Evolutionary conservation across 2,329 filamentous ascomycete species (phyloP), one percentile per base, ranked within the genome.

Genomic region (Epichloe amarillans): DNA sequence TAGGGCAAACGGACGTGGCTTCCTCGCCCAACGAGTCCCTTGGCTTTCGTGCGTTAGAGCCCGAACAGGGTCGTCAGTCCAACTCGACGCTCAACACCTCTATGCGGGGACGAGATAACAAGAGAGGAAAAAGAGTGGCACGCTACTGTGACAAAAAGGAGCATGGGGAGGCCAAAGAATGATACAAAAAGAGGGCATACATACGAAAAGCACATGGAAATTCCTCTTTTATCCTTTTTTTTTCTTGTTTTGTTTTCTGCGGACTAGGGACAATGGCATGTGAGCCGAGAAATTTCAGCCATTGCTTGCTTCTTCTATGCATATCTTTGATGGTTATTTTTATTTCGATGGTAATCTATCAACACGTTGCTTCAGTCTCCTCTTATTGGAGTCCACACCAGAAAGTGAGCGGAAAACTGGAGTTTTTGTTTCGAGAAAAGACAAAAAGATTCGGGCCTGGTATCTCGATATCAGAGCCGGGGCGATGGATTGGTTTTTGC

Each of bases 291-390:
- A 45, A 23, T 23, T 26, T 26, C 38, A 42, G 17, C 10, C 26
- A 42, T 41, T 35, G 23, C 37, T 37, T 41, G 26, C 30, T 50
- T 37, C 38, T 50, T n/a, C 19, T 11, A 50, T 50, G 49, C 49
- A 50, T 43, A 26, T 46, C 21, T 40, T 46, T 40, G n/a, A 47
- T 19, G 36, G 19, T 30, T n/a, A 35, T 41, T 41, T 35, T 38
- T 41, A 10, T 10, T 26, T 19, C 44, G 5, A n/a, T 44, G 45
- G 17, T 26, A 8, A 5, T 39, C 14, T 47, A 11, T 5, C 21
- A 43, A 43, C 14, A 15, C n/a, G 19, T 43, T 46, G 15, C 30
- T 14, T 14, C 19, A 17, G 14, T 43, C n/a, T 43, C 39, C 26
- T 47, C 36, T 5, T 38, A 23, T 14, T 15, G 26, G 38, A 26